Base-by-base conservation (phyloP, 331 rosid genomes). In the Acacia concinna region DNA sequence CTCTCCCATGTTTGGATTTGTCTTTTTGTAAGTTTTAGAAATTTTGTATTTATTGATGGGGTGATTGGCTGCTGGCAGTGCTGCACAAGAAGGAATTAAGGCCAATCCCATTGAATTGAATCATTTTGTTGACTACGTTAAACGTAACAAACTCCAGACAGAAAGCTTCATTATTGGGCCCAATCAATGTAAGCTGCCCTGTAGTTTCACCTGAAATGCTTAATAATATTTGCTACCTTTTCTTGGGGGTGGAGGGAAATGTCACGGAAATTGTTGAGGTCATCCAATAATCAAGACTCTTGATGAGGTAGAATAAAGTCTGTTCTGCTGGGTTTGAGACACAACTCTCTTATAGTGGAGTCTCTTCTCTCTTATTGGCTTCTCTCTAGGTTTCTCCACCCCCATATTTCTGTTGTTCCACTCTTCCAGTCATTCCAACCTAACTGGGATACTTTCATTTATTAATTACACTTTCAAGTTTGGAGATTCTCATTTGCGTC, bases 1-100 rank as follows among this genome's bases (percentile, higher is more conserved):
- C 20, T 66, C 11, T 60, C 69, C 30, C 27, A 31, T 35, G 60
- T 28, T 31, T 40, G 57, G 21, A 5, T 56, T 57, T 28, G 20
- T 51, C 28, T n/a, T 52, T 59, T 68, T 79, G 8, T 78, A 49
- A 11, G 40, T 34, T 68, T 84, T 81, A 62, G 77, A 85, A 74
- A 25, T 25, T 31, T 63, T 86, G 23, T 77, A 60, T 44, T 81
- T 40, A 65, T 82, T 79, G 83, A 68, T 69, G 75, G 68, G 69
- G 40, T 74, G 72, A 56, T 74, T 78, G 66, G 79, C 75, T 85
- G 44, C 77, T 78, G 88, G 73, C 83, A 89, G 87, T 40, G 97
- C 91, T 18, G 92, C 81, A 78, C 88, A 88, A 86, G 91, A 85
- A 84, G 91, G 97, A 59, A 89, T 82, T 28, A 75, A 80, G 65